Evolutionary conservation across 1,284 basidiomycete species (phyloP), one percentile per base, ranked within the genome.

Genomic region (Trametes hirsuta): DNA sequence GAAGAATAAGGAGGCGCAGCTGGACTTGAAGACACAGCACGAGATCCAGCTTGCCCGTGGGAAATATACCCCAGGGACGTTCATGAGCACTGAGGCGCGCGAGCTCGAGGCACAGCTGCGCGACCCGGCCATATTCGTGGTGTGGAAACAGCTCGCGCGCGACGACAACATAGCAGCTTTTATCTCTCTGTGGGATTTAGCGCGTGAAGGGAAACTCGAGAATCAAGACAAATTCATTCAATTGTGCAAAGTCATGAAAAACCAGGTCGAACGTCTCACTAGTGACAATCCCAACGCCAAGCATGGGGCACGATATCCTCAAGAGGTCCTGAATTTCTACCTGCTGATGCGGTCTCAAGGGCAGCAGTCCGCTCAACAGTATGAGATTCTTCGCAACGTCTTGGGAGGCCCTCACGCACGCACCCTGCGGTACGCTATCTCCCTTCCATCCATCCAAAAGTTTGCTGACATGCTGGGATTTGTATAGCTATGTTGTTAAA

Each of bases 331-430:
- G 12, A 57, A 57, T 24, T 57, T 51, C 18, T 51, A 51, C 48
- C 36, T 37, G 4, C 40, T 57, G 6, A 37, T 57, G 55, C 39
- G 42, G 5, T 57, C 55, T 9, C 46, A 57, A 24, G 55, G 55
- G 1, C 55, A 57, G 48, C 41, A 57, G 14, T 57, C 55, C 2
- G 55, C 55, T 21, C 55, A 57, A 42, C 47, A 50, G 22, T 57
- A 57, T 36, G 30, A 40, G 12, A 57, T 57, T 14, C 18, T 57
- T 4, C 24, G 12, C 6, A 18, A 15, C 5, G 36, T 42, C 2
- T 6, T 57, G 3, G 55, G 48, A 21, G 55, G 55, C 0, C 47
- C 48, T 21, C 30, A 25, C 24, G 12, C 45, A 14, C 24, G 45
- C 3, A 21, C 36, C 37, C 6, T 36, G 48, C 4, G 45, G 45